phyloP scores from a whole-genome alignment of 768 basidiomycete genomes.

The Gymnopilus dilepis region DNA sequence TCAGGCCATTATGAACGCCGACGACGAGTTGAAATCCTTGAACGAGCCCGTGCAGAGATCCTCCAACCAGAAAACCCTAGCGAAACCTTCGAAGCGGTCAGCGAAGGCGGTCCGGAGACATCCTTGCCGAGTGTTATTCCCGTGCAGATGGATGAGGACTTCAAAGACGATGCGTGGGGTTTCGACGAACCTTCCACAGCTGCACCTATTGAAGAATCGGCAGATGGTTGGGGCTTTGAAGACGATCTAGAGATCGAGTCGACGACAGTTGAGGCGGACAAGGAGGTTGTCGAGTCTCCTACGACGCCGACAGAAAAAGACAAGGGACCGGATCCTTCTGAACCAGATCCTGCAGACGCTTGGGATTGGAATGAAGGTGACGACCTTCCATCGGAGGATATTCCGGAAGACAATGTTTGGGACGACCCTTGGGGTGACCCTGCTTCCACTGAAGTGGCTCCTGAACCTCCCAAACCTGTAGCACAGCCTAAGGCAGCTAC shows the following conservation, averaged over 20 bases:
- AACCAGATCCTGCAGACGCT: constrained; percentile 58
- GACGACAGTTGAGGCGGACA: constrained; percentile 22
- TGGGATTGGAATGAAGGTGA: constrained; percentile 82
- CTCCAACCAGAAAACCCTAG: constrained; percentile 43
- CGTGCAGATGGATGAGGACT: constrained; percentile 38
- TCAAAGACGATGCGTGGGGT: constrained; percentile 43
- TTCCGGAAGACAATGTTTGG: constrained; percentile 54
- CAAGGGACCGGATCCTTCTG: constrained; percentile 27
- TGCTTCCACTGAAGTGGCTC: constrained; percentile 27
- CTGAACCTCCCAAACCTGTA: constrained; percentile 37
- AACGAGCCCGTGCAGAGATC: constrained; percentile 62
- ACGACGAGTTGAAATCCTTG: constrained; percentile 68
- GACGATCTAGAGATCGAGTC: constrained; percentile 9
- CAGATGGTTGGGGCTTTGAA: constrained; percentile 36
- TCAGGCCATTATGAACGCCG: constrained; percentile 81
- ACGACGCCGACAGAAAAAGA: constrained; percentile 16
- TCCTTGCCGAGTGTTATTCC: constrained; percentile 36
- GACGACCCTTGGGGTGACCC: constrained; percentile 76
- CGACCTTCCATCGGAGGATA: constrained; percentile 35
- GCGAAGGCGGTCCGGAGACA: constrained; percentile 37
- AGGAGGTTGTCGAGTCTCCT: constrained; percentile 37
- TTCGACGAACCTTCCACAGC: constrained; percentile 34
- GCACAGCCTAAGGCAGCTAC: constrained; percentile 57
- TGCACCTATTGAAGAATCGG: constrained; percentile 32
- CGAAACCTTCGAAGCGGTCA: constrained; percentile 48